phyloP scores from a whole-genome alignment of 164 flowering plant species.

The Paratinospora sagittata region DNA sequence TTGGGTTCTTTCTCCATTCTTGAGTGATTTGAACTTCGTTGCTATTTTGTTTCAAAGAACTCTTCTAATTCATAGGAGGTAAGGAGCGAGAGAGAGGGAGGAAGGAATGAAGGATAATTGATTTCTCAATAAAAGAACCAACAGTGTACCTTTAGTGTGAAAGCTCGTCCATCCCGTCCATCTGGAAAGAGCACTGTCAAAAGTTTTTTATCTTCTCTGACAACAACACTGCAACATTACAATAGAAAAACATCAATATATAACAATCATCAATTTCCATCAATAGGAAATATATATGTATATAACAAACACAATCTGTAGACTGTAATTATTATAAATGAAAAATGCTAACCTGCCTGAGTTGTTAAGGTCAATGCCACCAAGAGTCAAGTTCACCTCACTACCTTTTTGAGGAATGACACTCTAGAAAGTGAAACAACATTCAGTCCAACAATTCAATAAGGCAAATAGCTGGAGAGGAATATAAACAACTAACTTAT shows the following conservation, averaged over 20 bases:
- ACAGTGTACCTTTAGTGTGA: conserved; percentile 78
- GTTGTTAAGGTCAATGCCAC: conserved; percentile 98
- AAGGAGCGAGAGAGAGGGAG: background rate
- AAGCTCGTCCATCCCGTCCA: conserved; percentile 93
- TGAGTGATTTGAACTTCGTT: background rate
- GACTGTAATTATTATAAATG: background rate
- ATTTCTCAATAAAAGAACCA: background rate
- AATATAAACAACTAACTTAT: background rate
- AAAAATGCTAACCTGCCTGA: conserved; percentile 88
- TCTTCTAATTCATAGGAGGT: background rate
- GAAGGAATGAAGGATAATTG: background rate
- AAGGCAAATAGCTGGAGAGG: background rate
- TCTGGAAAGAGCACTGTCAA: conserved; percentile 91
- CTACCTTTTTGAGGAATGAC: conserved; percentile 61
- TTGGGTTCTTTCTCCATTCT: background rate
- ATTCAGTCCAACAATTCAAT: conserved; percentile 2
- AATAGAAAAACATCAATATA: conserved; percentile 10
- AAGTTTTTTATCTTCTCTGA: conserved; percentile 83
- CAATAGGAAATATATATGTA: background rate
- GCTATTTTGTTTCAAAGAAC: background rate
- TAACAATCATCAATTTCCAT: background rate
- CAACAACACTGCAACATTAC: conserved; percentile 57
- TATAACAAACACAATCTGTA: background rate
- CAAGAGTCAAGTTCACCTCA: conserved; percentile 91
- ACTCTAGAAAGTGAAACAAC: conserved; percentile 44